These are phyloP conservation scores for Butyriboletus loyo DNA, from an alignment of 768 basidiomycete genomes.

Conservation along the genomic window DNA sequence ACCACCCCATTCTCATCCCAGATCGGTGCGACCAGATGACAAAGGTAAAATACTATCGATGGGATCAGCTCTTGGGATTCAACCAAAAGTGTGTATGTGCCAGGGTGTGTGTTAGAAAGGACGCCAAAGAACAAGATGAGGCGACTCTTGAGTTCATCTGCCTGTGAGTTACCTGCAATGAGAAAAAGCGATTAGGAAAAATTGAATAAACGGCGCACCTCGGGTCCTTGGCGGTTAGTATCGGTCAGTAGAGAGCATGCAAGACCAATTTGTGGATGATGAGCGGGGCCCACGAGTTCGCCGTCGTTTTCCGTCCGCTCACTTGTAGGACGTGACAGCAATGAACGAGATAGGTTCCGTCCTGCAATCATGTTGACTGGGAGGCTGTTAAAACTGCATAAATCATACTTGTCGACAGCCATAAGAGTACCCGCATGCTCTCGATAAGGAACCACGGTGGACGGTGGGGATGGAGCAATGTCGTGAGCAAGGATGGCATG, in stretches of 20 bases:
- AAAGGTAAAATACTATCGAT: conserved; percentile 56
- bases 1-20: conserved; percentile 64
- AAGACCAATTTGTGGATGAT: conserved; percentile 45
- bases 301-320: conserved; percentile 17
- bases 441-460: conserved; percentile 50
- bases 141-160: conserved; percentile 32
- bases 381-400: neutral
- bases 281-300: conserved; percentile 24
- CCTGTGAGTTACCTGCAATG: conserved; percentile 24
- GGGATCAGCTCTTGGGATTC: conserved; percentile 60
- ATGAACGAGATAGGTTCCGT: conserved; percentile 37
- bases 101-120: conserved; percentile 38
- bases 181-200: neutral
- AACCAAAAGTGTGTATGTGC: conserved; percentile 36
- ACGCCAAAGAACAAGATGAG: conserved; percentile 42
- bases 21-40: conserved; percentile 49
- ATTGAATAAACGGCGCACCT: conserved; percentile 33
- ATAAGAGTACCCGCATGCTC: conserved; percentile 47
- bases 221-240: conserved; percentile 33
- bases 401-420: conserved; percentile 46
- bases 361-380: conserved; percentile 35
- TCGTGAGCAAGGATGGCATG: conserved; percentile 41
- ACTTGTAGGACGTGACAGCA: conserved; percentile 39
- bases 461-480: conserved; percentile 49
- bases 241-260: conserved; percentile 50